Conservation (phyloP, 2,329 filamentous ascomycete genomes). For the Gnomoniopsis smithogilvyi region DNA sequence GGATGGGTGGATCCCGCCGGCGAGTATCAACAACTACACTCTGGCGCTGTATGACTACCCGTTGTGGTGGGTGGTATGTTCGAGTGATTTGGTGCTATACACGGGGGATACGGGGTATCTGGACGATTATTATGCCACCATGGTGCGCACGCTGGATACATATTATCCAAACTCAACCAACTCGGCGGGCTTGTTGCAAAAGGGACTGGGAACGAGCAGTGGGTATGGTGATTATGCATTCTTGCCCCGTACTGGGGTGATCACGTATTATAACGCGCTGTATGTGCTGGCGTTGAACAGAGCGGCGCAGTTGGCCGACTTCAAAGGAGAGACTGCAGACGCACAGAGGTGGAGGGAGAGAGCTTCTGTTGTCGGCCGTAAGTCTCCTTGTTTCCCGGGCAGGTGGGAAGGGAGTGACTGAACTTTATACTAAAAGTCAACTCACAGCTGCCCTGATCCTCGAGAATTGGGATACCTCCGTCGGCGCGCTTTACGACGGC, state of each 20-base stretch:
- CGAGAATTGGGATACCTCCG: constrained; percentile 38
- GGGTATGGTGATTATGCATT: constrained; percentile 52
- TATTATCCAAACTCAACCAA: constrained; percentile 44
- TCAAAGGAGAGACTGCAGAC: constrained; percentile 29
- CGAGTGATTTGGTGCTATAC: constrained; percentile 47
- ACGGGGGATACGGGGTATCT: constrained; percentile 42
- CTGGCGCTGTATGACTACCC: constrained; percentile 50
- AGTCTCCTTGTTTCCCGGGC: no score
- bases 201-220: constrained; percentile 37
- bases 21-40: constrained; percentile 47
- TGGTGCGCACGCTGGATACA: constrained; percentile 39
- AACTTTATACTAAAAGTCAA: not conserved
- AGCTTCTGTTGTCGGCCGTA: constrained; percentile 29
- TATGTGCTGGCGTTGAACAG: constrained; percentile 43
- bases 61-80: constrained; percentile 49
- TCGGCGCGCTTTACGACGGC: constrained; percentile 46
- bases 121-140: constrained; percentile 36
- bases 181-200: constrained; percentile 21
- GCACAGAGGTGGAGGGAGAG: constrained; percentile 37
- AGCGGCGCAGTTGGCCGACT: constrained; percentile 39
- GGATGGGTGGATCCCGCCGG: constrained; percentile 53
- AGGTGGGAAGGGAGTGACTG: no score
- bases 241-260: constrained; percentile 40
- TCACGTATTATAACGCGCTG: constrained; percentile 51
- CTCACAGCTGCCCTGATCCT: constrained; percentile 29